Conservation (phyloP, 306 rosid species). For the Begonia fuchsioides region DNA sequence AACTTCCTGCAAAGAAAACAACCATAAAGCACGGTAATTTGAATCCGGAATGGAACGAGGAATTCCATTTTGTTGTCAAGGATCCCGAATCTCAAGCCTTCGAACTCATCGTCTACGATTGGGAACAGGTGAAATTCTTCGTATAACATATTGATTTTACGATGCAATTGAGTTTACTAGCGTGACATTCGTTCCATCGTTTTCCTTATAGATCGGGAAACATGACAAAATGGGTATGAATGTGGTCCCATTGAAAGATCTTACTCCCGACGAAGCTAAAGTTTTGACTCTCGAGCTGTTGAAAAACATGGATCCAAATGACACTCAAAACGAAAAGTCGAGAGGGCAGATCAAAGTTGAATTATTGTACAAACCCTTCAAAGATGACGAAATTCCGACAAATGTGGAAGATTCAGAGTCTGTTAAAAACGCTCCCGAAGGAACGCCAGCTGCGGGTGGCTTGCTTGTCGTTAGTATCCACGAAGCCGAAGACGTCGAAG, state of each 20-base stretch:
- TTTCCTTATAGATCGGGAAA: constrained; percentile 56
- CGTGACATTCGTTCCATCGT: neutral
- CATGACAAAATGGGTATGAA: constrained; percentile 88
- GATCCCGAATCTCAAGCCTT: constrained; percentile 63
- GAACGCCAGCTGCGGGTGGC: constrained; percentile 74
- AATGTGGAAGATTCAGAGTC: constrained; percentile 20
- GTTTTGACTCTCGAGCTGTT: constrained; percentile 47
- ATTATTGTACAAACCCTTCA: constrained; percentile 59
- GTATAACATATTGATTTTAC: neutral
- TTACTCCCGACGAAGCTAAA: constrained; percentile 40
- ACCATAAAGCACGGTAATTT: constrained; percentile 70
- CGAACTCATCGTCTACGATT: constrained; percentile 53
- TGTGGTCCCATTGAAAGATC: constrained; percentile 44
- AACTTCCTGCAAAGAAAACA: constrained; percentile 67
- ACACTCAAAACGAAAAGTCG: constrained; percentile 61
- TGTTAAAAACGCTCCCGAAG: constrained; percentile 39
- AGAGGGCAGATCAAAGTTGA: constrained; percentile 70
- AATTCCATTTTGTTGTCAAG: constrained; percentile 47
- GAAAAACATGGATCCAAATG: constrained; percentile 56
- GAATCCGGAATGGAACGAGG: constrained; percentile 96
- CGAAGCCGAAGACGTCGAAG: constrained; percentile 77
- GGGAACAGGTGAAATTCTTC: constrained; percentile 57
- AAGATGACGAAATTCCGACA: constrained; percentile 46
- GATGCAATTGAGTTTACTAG: no score
- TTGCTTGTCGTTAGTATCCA: constrained; percentile 55